Conservation (phyloP, 2,329 filamentous ascomycete genomes). For the Pyrenophora tritici-repentis region DNA sequence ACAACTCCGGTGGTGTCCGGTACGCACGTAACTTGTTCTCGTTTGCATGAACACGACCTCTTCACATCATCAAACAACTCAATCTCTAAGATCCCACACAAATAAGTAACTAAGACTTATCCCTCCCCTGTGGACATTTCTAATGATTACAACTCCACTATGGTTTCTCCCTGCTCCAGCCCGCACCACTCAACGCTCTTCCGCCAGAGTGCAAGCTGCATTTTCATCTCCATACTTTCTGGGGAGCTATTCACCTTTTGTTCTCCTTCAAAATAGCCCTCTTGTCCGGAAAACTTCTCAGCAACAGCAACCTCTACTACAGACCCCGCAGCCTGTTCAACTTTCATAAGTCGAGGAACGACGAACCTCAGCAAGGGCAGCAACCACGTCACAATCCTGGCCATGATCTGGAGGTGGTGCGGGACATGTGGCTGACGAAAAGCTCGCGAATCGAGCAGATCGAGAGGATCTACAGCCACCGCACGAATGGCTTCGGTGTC, state of each 20-base stretch:
- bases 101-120: too few relatives aligned
- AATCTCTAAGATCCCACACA: too few relatives aligned
- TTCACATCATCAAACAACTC: too few relatives aligned
- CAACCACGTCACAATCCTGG: constrained; percentile 35
- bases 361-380: constrained; percentile 32
- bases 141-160: constrained; percentile 8
- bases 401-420: constrained; percentile 23
- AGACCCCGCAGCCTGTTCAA: constrained; percentile 37
- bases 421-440: constrained; percentile 43
- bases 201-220: constrained; percentile 43
- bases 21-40: too few relatives aligned
- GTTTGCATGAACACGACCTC: too few relatives aligned
- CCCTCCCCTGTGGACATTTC: too few relatives aligned
- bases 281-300: constrained; percentile 33
- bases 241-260: constrained; percentile 38
- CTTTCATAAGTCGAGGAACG: constrained; percentile 40
- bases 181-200: constrained; percentile 43
- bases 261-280: constrained; percentile 45
- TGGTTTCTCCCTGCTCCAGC: constrained; percentile 11
- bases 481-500: constrained; percentile 34
- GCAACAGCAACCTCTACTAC: constrained; percentile 36
- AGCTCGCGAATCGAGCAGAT: constrained; percentile 44
- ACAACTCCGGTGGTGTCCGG: too few relatives aligned
- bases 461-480: constrained; percentile 45
- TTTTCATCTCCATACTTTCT: constrained; percentile 36